These are phyloP conservation scores for Claviceps pazoutovae DNA, from an alignment of 2,329 filamentous ascomycete genomes.

Conservation along the genomic window DNA sequence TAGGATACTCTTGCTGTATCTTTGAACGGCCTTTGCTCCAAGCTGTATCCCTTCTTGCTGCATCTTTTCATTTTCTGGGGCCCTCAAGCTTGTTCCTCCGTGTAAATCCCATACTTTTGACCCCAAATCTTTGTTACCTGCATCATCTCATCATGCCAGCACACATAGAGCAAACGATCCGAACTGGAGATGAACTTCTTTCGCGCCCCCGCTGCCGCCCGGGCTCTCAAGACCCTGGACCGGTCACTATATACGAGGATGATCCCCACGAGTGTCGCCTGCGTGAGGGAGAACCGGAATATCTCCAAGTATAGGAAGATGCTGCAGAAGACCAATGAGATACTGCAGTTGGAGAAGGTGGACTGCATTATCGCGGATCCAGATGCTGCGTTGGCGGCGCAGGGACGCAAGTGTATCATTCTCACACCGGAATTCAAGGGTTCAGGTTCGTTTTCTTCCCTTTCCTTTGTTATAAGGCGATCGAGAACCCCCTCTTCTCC, in stretches of 20 bases:
- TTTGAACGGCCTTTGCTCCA: background rate
- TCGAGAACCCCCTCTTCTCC: background rate
- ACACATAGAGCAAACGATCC: slow-evolving; percentile 8
- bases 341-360: slow-evolving; percentile 50
- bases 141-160: background rate
- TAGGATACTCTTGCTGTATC: too few relatives aligned
- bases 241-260: slow-evolving; percentile 68
- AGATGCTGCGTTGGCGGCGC: slow-evolving; percentile 33
- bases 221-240: slow-evolving; percentile 68
- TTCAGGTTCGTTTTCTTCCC: slow-evolving; percentile 26
- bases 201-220: slow-evolving; percentile 60
- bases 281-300: slow-evolving; percentile 59
- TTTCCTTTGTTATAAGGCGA: background rate
- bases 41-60: background rate
- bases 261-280: slow-evolving; percentile 63
- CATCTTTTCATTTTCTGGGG: too few relatives aligned
- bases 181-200: slow-evolving; percentile 43
- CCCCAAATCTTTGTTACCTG: background rate
- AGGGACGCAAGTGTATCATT: slow-evolving; percentile 48
- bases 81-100: too few relatives aligned
- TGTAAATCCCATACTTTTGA: too few relatives aligned
- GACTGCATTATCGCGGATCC: slow-evolving; percentile 51
- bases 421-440: slow-evolving; percentile 42
- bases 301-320: slow-evolving; percentile 58
- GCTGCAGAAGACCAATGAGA: slow-evolving; percentile 50